Conservation (phyloP, 768 basidiomycete species). For the Clathrus columnatus region DNA sequence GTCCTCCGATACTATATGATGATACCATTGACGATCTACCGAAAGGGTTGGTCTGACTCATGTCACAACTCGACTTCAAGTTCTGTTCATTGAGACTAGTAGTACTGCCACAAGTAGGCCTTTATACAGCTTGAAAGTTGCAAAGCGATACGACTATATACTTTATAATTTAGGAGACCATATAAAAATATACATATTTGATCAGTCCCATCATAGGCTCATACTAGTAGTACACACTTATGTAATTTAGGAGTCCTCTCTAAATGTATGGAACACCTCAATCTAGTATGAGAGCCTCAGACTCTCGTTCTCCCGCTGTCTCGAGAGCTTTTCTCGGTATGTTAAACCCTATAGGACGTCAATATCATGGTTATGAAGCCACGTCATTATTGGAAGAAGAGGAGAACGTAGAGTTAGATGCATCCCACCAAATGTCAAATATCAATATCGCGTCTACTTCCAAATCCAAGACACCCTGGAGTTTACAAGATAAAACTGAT, state of each 20-base stretch:
- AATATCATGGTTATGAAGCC: conserved; percentile 72
- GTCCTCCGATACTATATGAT: neutral
- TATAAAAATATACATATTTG: neutral
- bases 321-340: conserved; percentile 75
- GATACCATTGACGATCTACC: neutral
- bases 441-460: conserved; percentile 5
- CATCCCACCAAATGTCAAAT: conserved; percentile 18
- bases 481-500: conserved; percentile 47
- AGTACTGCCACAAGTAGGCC: too few species aligned
- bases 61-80: too few species aligned
- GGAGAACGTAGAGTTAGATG: conserved; percentile 30
- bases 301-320: conserved; percentile 30
- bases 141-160: neutral
- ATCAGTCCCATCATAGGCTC: too few species aligned
- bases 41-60: too few species aligned
- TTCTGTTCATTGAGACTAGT: too few species aligned
- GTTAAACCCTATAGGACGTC: conserved; percentile 70
- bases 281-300: neutral
- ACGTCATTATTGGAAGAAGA: conserved; percentile 71
- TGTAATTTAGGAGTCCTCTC: neutral
- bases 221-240: neutral
- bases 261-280: conserved; percentile 4
- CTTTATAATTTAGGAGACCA: neutral
- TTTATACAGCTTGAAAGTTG: too few species aligned
- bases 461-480: conserved; percentile 52